Conservation (phyloP, 495 filamentous ascomycete genomes). For the Astrothelium macrocarpum region DNA sequence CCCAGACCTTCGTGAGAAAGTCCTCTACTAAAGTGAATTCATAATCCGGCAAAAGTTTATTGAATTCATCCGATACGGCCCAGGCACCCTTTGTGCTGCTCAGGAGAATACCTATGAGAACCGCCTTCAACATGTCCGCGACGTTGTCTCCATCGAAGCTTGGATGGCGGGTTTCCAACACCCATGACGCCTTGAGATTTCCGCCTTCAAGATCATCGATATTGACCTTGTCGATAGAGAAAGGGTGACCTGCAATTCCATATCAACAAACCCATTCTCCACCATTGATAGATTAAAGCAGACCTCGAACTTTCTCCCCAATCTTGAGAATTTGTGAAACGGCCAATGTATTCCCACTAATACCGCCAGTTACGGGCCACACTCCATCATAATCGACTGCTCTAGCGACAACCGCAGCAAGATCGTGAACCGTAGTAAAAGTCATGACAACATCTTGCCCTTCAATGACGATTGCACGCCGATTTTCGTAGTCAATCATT, state of each 20-base stretch:
- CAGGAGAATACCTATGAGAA: conserved; percentile 36
- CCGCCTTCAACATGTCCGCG: conserved; percentile 24
- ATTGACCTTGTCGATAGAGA: conserved; percentile 38
- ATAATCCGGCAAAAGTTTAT: conserved; percentile 44
- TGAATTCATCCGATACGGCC: conserved; percentile 43
- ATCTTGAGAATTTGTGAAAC: conserved; percentile 37
- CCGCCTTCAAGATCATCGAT: conserved; percentile 18
- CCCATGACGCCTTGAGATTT: conserved; percentile 14
- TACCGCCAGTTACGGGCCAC: conserved; percentile 48
- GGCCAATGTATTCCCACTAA: conserved; percentile 38
- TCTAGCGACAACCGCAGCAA: conserved; percentile 37
- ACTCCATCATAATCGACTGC: conserved; percentile 46
- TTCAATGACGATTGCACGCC: conserved; percentile 41
- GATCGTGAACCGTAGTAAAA: conserved; percentile 39
- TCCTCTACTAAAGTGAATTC: conserved; percentile 39
- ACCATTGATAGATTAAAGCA: conserved; percentile 7
- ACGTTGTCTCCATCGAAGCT: conserved; percentile 36
- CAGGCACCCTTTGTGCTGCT: conserved; percentile 33
- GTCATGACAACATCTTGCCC: conserved; percentile 37
- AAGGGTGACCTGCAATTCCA: conserved; percentile 23
- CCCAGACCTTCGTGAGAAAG: conserved; percentile 42
- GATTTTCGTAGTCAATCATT: conserved; percentile 39
- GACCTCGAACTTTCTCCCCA: conserved; percentile 44
- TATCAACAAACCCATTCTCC: conserved; percentile 8
- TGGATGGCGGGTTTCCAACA: conserved; percentile 27